Percentiles rank a stretch among this genome's conserved stretches.
These are phyloP conservation scores for Agaricus subrufescens DNA, from an alignment of 768 basidiomycete species.

Conservation along the genomic window DNA sequence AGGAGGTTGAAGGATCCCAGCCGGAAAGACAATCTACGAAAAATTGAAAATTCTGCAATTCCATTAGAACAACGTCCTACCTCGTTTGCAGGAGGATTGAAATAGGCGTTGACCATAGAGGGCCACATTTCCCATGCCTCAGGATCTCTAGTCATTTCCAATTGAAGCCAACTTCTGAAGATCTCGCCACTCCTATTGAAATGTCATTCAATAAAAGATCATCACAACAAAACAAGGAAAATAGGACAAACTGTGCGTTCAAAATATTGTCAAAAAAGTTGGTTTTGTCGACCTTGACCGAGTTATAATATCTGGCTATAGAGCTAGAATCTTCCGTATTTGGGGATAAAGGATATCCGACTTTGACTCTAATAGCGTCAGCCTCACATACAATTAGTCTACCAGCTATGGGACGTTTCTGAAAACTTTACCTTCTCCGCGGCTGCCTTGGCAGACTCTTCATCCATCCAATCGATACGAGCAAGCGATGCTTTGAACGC, in stretches of 20 bases:
- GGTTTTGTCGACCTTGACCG: conserved; percentile 57
- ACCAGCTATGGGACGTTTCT: conserved; percentile 1
- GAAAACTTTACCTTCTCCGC: conserved; percentile 62
- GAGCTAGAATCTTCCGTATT: conserved; percentile 69
- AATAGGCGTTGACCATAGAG: conserved; percentile 85
- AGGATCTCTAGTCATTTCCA: conserved; percentile 65
- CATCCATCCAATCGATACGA: conserved; percentile 88
- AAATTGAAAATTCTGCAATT: background rate
- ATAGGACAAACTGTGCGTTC: conserved; percentile 41
- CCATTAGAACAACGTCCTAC: conserved; percentile 28
- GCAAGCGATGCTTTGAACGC: conserved; percentile 78
- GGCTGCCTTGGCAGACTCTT: conserved; percentile 73
- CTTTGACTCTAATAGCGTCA: conserved; percentile 79
- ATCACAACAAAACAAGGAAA: background rate
- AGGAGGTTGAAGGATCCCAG: conserved; percentile 89
- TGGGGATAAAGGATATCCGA: conserved; percentile 89
- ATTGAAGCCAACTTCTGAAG: conserved; percentile 66
- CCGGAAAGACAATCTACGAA: conserved; percentile 88
- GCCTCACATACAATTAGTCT: conserved; percentile 40
- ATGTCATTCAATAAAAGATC: background rate
- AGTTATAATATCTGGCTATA: conserved; percentile 68
- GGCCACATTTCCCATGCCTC: conserved; percentile 88
- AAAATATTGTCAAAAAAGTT: conserved; percentile 87
- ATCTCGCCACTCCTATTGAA: conserved; percentile 47
- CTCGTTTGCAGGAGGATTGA: conserved; percentile 84